Percentiles rank a stretch among this genome's conserved stretches.
Conservation (phyloP, 2,329 filamentous ascomycete genomes). For the Chaetothyriales sp. region DNA sequence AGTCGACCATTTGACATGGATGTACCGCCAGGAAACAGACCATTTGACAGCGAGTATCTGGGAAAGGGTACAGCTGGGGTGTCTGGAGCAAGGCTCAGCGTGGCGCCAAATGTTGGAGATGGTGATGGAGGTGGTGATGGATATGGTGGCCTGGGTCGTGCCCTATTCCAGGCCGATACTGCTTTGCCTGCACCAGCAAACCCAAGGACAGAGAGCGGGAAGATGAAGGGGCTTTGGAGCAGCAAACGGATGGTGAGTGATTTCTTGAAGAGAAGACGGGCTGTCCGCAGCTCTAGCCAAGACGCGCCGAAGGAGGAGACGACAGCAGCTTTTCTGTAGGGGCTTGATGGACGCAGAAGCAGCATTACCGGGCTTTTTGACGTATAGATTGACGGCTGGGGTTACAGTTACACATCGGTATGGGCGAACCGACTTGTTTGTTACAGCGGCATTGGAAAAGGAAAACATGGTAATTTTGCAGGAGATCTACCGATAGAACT, state of each 20-base stretch:
- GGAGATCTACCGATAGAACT: no score
- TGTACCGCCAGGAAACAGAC: slow-evolving; percentile 12
- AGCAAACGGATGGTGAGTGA: slow-evolving; percentile 18
- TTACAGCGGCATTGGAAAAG: neutral
- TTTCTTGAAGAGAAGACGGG: slow-evolving; percentile 13
- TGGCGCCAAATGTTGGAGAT: slow-evolving; percentile 4
- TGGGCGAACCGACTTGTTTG: neutral
- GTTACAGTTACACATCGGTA: neutral
- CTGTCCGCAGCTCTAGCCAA: neutral
- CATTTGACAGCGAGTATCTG: slow-evolving; percentile 16
- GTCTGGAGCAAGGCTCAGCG: slow-evolving; percentile 7
- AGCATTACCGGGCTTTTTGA: neutral
- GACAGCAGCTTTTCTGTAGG: neutral
- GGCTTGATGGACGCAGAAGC: neutral
- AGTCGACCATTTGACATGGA: slow-evolving; percentile 17
- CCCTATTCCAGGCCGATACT: slow-evolving; percentile 1
- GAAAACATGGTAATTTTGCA: neutral
- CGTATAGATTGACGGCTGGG: neutral
- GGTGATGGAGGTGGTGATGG: neutral
- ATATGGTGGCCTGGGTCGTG: slow-evolving; percentile 2
- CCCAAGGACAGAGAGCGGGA: neutral
- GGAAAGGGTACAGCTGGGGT: slow-evolving; percentile 6
- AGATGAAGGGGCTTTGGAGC: slow-evolving; percentile 3
- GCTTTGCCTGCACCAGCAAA: slow-evolving; percentile 6
- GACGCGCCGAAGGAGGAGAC: neutral